Percentiles rank a stretch among this genome's conserved stretches.
These are phyloP conservation scores for Halophytophthora polymorphica DNA, from an alignment of 352 stramenopile genomes.

Conservation along the genomic window DNA sequence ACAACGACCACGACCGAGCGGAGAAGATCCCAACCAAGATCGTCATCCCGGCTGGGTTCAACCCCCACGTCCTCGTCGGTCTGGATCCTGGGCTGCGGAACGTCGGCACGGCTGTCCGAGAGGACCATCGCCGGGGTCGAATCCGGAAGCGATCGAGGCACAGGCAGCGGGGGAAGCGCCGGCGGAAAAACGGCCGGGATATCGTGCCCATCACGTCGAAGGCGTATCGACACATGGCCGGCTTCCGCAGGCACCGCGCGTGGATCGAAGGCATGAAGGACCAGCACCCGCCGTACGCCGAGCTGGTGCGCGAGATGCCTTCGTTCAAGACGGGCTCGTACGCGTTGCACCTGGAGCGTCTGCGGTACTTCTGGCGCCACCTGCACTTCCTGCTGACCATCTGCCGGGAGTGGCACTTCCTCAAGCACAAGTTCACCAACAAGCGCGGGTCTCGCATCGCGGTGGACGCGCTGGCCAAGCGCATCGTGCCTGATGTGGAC, in stretches of 20 bases:
- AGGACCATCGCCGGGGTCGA: slow-evolving; percentile 2
- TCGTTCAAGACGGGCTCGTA: slow-evolving; percentile 15
- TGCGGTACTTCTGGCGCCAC: slow-evolving; percentile 9
- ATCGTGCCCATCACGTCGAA: slow-evolving; percentile 6
- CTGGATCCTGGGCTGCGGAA: slow-evolving; percentile 16
- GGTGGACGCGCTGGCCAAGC: slow-evolving; percentile 9
- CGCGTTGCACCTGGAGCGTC: slow-evolving; percentile 4
- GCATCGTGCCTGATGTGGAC: slow-evolving; percentile 6
- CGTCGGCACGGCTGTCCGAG: slow-evolving; percentile 8
- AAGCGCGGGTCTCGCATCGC: slow-evolving; percentile 5
- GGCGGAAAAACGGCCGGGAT: slow-evolving; percentile 12
- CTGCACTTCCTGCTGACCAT: slow-evolving; percentile 8
- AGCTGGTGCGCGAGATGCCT: slow-evolving; percentile 1
- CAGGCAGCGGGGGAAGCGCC: background rate
- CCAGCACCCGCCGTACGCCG: slow-evolving; percentile 1
- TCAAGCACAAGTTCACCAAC: slow-evolving; percentile 14
- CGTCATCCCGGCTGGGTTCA: slow-evolving; percentile 3
- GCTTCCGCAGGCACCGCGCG: slow-evolving; percentile 9
- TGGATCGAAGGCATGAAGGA: slow-evolving; percentile 13
- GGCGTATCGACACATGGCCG: slow-evolving; percentile 16
- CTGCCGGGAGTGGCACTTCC: slow-evolving; percentile 4
- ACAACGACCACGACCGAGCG: slow-evolving; percentile 4
- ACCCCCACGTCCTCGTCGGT: slow-evolving; percentile 10
- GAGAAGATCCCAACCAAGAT: slow-evolving; percentile 2
- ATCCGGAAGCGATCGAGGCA: background rate